Evolutionary conservation across 352 stramenopile genomes (phyloP).

Genomic region (Pythium apleroticum): DNA sequence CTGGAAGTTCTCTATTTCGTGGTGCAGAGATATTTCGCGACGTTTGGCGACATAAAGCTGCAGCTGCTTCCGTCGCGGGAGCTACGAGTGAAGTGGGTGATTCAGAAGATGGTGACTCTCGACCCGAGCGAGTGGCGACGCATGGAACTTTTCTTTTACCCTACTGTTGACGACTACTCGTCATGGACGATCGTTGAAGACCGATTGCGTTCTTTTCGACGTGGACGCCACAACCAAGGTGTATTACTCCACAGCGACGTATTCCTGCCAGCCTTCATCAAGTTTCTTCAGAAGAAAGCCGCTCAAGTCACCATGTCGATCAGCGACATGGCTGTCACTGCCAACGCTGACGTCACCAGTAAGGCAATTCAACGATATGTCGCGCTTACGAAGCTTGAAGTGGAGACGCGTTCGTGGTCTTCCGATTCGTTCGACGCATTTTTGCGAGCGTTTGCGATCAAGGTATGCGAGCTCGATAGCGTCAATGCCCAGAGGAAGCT

Average conservation of each 20-base stretch:
- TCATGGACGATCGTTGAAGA: slow-evolving; percentile 11
- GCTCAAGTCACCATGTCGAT: slow-evolving; percentile 6
- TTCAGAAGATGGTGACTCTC: slow-evolving; percentile 16
- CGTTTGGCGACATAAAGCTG: neutral
- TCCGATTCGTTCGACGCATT: neutral
- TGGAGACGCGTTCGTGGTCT: neutral
- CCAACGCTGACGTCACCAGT: neutral
- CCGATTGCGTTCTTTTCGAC: slow-evolving; percentile 8
- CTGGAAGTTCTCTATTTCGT: slow-evolving; percentile 21
- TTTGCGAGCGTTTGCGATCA: slow-evolving; percentile 10
- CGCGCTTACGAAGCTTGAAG: slow-evolving; percentile 8
- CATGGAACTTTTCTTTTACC: slow-evolving; percentile 2
- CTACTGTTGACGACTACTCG: neutral
- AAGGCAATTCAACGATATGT: slow-evolving; percentile 16
- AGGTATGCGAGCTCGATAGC: slow-evolving; percentile 13
- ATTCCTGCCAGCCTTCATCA: slow-evolving; percentile 10
- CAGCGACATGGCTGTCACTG: neutral
- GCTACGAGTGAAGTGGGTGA: slow-evolving; percentile 14
- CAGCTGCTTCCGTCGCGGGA: slow-evolving; percentile 9
- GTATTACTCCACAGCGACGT: slow-evolving; percentile 16
- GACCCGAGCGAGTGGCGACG: slow-evolving; percentile 13
- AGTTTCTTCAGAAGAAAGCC: slow-evolving; percentile 10
- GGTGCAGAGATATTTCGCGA: neutral
- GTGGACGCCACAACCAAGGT: neutral
- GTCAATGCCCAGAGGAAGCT: slow-evolving; percentile 10